Percentiles rank a stretch among this genome's conserved stretches.
Conservation (phyloP, 225 moss, liverwort and hornwort species). For the Polytrichum commune region DNA sequence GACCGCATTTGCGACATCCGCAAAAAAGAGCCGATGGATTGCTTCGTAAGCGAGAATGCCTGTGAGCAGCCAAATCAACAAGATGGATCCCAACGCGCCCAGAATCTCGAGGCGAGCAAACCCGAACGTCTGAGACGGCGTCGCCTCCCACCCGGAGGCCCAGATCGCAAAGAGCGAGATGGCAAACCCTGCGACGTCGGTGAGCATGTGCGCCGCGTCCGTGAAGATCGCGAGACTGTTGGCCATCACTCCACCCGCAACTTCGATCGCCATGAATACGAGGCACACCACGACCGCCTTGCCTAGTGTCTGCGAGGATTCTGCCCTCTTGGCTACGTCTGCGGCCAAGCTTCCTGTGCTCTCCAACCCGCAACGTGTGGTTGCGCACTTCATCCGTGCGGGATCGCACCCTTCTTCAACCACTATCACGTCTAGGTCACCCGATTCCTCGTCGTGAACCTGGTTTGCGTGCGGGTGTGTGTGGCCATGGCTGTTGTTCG, state of each 20-base stretch:
- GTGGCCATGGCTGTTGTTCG: conserved; percentile 11
- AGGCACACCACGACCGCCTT: conserved; percentile 78
- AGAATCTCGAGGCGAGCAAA: conserved; percentile 80
- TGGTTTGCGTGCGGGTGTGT: not conserved
- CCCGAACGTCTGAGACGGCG: conserved; percentile 71
- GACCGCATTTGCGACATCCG: conserved; percentile 30
- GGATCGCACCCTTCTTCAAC: conserved; percentile 19
- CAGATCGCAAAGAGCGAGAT: conserved; percentile 94
- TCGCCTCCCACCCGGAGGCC: conserved; percentile 94
- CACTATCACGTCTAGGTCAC: not conserved
- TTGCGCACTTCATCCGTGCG: conserved; percentile 40
- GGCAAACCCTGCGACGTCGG: conserved; percentile 92
- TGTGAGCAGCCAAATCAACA: conserved; percentile 90
- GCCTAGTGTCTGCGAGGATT: conserved; percentile 62
- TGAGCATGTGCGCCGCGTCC: conserved; percentile 88
- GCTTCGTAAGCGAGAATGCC: conserved; percentile 90
- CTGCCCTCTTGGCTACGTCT: conserved; percentile 37
- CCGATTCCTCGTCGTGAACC: conserved; percentile 16
- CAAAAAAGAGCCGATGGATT: conserved; percentile 47
- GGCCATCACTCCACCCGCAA: conserved; percentile 75
- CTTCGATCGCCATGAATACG: conserved; percentile 83
- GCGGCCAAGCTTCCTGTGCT: conserved; percentile 20
- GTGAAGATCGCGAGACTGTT: conserved; percentile 92
- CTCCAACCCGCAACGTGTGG: conserved; percentile 39
- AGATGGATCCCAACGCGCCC: conserved; percentile 76